These are phyloP conservation scores for Berberis vulgaris DNA, from an alignment of 164 flowering plant species.

Conservation along the genomic window DNA sequence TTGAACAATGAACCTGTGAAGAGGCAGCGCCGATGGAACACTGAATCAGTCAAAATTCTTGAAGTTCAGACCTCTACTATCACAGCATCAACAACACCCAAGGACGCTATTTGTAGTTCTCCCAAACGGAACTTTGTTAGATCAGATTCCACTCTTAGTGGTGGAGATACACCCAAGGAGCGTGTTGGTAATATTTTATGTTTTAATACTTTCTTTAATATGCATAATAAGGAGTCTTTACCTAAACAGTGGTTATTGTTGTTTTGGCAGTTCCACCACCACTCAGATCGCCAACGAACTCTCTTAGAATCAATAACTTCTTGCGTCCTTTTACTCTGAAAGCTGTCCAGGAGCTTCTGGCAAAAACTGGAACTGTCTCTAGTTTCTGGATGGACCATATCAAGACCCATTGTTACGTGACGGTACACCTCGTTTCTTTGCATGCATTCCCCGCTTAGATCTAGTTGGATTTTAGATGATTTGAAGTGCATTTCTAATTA, in stretches of 20 bases:
- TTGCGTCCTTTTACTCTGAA: conserved; percentile 91
- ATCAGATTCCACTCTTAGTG: conserved; percentile 43
- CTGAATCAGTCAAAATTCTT: conserved; percentile 43
- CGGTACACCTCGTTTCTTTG: conserved; percentile 27
- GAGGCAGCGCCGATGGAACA: conserved; percentile 75
- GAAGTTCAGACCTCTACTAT: conserved; percentile 30
- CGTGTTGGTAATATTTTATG: conserved; percentile 56
- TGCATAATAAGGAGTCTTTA: neutral
- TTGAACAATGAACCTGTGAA: conserved; percentile 49
- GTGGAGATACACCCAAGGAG: conserved; percentile 60
- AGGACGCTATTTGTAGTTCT: conserved; percentile 21
- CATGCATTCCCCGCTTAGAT: neutral
- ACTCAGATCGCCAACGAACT: conserved; percentile 55
- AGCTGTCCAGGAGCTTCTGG: conserved; percentile 92
- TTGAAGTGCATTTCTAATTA: no score
- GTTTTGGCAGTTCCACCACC: conserved; percentile 75
- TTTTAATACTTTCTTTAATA: neutral
- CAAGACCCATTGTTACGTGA: conserved; percentile 96
- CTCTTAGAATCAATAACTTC: conserved; percentile 81
- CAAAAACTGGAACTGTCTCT: conserved; percentile 65
- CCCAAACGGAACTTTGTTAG: conserved; percentile 33
- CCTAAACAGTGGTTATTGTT: neutral
- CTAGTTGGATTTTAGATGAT: no score
- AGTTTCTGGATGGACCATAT: conserved; percentile 99
- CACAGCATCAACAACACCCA: conserved; percentile 36